Evolutionary conservation across 2,329 filamentous ascomycete genomes (phyloP).

Genomic region (Blumeria graminis): DNA sequence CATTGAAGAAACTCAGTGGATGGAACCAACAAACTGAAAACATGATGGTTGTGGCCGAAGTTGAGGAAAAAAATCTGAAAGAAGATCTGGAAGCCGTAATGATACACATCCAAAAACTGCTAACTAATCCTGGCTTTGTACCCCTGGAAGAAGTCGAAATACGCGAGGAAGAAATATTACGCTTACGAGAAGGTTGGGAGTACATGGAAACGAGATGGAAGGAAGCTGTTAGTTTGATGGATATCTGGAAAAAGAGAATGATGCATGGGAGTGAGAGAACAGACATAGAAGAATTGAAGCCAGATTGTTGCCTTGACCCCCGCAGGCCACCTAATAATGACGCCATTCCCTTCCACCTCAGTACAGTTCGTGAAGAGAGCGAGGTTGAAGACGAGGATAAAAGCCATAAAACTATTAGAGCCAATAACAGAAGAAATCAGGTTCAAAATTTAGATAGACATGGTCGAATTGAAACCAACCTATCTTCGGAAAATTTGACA

Average conservation of each 20-base stretch:
- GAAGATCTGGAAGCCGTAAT: conserved; percentile 53
- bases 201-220: conserved; percentile 83
- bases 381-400: conserved; percentile 7
- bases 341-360: conserved; percentile 16
- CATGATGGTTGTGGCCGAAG: conserved; percentile 11
- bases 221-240: conserved; percentile 75
- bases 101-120: conserved; percentile 54
- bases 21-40: conserved; percentile 17
- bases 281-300: conserved; percentile 40
- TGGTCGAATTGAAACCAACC: conserved; percentile 7
- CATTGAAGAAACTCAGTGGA: conserved; percentile 45
- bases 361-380: conserved; percentile 11
- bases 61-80: conserved; percentile 38
- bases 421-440: background rate
- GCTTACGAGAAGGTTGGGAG: conserved; percentile 67
- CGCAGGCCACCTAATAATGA: conserved; percentile 28
- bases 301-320: conserved; percentile 40
- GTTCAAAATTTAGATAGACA: too few relatives aligned
- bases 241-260: conserved; percentile 74
- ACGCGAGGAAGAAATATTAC: conserved; percentile 74
- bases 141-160: conserved; percentile 81
- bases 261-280: conserved; percentile 43
- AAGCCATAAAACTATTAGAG: background rate
- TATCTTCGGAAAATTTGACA: conserved; percentile 9
- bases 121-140: conserved; percentile 92